phyloP scores from a whole-genome alignment of 169 alveolate genomes.

The Plasmodium adleri region DNA sequence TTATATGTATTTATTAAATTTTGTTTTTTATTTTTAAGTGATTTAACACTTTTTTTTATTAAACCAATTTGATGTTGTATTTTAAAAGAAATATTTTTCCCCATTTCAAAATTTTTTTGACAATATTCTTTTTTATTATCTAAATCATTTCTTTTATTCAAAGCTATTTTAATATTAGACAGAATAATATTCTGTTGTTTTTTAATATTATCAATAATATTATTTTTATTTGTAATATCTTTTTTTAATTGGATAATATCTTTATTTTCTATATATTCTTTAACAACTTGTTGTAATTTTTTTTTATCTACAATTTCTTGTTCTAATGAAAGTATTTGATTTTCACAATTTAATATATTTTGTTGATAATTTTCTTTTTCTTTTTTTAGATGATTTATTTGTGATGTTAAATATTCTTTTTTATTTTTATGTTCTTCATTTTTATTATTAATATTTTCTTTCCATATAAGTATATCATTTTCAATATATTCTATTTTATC shows the following conservation, averaged over 20 bases:
- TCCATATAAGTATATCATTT: constrained; percentile 45
- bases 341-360: constrained; percentile 65
- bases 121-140: constrained; percentile 59
- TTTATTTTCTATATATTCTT: constrained; percentile 62
- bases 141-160: constrained; percentile 70
- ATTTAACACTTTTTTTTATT: constrained; percentile 42
- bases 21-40: constrained; percentile 20
- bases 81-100: constrained; percentile 70
- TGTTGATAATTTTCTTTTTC: constrained; percentile 70
- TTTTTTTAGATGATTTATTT: constrained; percentile 26
- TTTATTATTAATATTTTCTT: constrained; percentile 45
- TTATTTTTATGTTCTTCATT: constrained; percentile 29
- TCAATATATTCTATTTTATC: constrained; percentile 32
- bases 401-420: constrained; percentile 35
- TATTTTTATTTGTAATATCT: constrained; percentile 33
- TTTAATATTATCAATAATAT: constrained; percentile 57
- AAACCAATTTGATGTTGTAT: constrained; percentile 69
- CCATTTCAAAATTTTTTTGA: constrained; percentile 73
- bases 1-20: constrained; percentile 6
- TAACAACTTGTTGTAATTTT: constrained; percentile 41
- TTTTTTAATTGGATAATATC: constrained; percentile 52
- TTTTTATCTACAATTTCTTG: constrained; percentile 41
- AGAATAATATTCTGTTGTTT: constrained; percentile 60
- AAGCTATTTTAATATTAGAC: constrained; percentile 63
- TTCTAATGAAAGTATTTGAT: constrained; percentile 48